These are phyloP conservation scores for Zea mays DNA, from an alignment of 176 grass and related monocot species.

Conservation along the genomic window DNA sequence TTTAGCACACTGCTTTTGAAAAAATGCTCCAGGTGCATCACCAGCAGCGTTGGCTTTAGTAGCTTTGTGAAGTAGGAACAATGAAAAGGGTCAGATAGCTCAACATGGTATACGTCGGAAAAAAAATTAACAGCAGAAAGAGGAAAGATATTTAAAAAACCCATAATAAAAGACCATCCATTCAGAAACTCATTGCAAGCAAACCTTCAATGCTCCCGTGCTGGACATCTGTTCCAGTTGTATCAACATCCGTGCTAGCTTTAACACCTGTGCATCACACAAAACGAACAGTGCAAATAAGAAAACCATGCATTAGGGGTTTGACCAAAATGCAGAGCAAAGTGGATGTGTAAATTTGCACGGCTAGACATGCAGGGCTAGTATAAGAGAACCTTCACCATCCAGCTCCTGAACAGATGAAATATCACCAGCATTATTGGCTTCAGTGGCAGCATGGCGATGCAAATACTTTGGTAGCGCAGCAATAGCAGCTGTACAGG, in stretches of 20 bases:
- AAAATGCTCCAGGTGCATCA: not conserved
- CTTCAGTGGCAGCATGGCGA: not conserved
- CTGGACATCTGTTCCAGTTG: conserved; percentile 1
- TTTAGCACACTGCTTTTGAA: conserved; percentile 22
- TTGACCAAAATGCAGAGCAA: conserved; percentile 10
- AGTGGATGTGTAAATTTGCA: not conserved
- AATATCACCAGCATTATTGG: not conserved
- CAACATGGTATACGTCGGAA: conserved; percentile 9
- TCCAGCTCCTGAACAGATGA: not conserved
- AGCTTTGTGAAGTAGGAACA: not conserved
- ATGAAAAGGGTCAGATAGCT: conserved; percentile 19
- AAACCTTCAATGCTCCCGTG: conserved; percentile 30
- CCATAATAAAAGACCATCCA: not conserved
- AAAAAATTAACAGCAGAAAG: not conserved
- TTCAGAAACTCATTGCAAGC: conserved; percentile 1
- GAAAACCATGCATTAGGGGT: not conserved
- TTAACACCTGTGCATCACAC: conserved; percentile 42
- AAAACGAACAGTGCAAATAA: conserved; percentile 33
- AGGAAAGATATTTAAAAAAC: too few species aligned
- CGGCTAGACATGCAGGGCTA: not conserved
- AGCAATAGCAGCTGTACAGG: not conserved
- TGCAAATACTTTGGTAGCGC: not conserved
- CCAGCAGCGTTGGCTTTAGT: conserved; percentile 17
- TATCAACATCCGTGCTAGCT: conserved; percentile 14
- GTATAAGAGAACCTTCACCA: not conserved